A percentile compares a stretch with the other conserved stretches of the same genome.
Evolutionary conservation across 2,329 filamentous ascomycete species (phyloP).

Genomic region (Penicillium brevicompactum): DNA sequence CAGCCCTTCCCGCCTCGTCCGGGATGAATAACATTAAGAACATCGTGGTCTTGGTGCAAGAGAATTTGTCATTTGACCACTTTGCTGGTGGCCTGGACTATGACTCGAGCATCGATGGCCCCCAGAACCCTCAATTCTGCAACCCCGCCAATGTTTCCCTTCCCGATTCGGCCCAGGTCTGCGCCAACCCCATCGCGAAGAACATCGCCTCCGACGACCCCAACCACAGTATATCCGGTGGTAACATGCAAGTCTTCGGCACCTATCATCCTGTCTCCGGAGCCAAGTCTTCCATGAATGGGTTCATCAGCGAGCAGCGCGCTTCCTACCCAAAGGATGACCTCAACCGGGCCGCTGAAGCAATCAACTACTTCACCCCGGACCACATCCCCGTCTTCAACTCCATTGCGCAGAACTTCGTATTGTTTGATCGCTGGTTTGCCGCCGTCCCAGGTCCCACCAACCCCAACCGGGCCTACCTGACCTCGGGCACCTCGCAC

Average conservation of each 20-base stretch:
- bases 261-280: constrained; percentile 38
- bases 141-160: constrained; percentile 41
- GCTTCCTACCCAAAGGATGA: constrained; percentile 38
- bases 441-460: constrained; percentile 44
- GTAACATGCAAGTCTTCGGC: constrained; percentile 47
- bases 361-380: constrained; percentile 48
- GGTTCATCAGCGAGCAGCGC: constrained; percentile 48
- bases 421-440: constrained; percentile 50
- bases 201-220: constrained; percentile 47
- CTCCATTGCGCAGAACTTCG: constrained; percentile 46
- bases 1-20: constrained; percentile 8
- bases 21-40: constrained; percentile 47
- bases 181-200: constrained; percentile 40
- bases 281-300: constrained; percentile 37
- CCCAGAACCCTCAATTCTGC: constrained; percentile 36
- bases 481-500: constrained; percentile 44
- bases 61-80: constrained; percentile 46
- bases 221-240: constrained; percentile 46
- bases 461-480: constrained; percentile 40
- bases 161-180: constrained; percentile 33
- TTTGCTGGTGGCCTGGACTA: constrained; percentile 46
- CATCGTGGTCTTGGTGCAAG: constrained; percentile 51
- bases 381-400: constrained; percentile 46
- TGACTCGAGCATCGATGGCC: constrained; percentile 39
- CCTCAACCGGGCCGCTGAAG: constrained; percentile 43